Evolutionary conservation across 805 yeast species (phyloP).

Genomic region (Wickerhamomyces chaumierensis): DNA sequence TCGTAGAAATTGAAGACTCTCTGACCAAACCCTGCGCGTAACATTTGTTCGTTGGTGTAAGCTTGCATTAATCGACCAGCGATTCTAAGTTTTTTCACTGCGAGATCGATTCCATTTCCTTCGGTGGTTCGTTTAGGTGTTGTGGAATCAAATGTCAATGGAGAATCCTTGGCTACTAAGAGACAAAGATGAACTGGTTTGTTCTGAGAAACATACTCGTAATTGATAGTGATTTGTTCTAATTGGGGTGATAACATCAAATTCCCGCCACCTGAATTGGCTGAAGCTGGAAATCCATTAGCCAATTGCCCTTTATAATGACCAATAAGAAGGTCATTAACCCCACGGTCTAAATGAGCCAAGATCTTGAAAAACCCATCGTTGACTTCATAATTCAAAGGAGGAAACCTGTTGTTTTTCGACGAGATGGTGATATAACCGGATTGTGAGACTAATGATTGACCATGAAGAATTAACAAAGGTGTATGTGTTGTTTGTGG

Average conservation of each 20-base stretch:
- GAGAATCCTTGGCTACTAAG: slow-evolving; percentile 67
- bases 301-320: slow-evolving; percentile 28
- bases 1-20: slow-evolving; percentile 71
- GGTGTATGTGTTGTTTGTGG: slow-evolving; percentile 33
- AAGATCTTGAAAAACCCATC: slow-evolving; percentile 65
- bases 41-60: slow-evolving; percentile 84
- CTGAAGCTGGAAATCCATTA: slow-evolving; percentile 23
- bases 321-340: slow-evolving; percentile 43
- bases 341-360: slow-evolving; percentile 60
- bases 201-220: slow-evolving; percentile 46
- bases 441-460: slow-evolving; percentile 15
- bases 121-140: slow-evolving; percentile 34
- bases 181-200: slow-evolving; percentile 78
- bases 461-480: slow-evolving; percentile 38
- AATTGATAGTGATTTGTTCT: slow-evolving; percentile 27
- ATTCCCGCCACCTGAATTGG: slow-evolving; percentile 1
- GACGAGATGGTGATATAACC: slow-evolving; percentile 34
- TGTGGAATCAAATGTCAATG: slow-evolving; percentile 62
- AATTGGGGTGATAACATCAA: background rate
- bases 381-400: slow-evolving; percentile 59
- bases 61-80: slow-evolving; percentile 89
- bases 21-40: slow-evolving; percentile 63
- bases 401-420: slow-evolving; percentile 37
- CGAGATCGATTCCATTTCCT: slow-evolving; percentile 57
- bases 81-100: slow-evolving; percentile 61